A percentile compares a stretch with the other conserved stretches of the same genome.
phyloP scores from a whole-genome alignment of 257 asterid genomes.

The Solanum gracilifrons region DNA sequence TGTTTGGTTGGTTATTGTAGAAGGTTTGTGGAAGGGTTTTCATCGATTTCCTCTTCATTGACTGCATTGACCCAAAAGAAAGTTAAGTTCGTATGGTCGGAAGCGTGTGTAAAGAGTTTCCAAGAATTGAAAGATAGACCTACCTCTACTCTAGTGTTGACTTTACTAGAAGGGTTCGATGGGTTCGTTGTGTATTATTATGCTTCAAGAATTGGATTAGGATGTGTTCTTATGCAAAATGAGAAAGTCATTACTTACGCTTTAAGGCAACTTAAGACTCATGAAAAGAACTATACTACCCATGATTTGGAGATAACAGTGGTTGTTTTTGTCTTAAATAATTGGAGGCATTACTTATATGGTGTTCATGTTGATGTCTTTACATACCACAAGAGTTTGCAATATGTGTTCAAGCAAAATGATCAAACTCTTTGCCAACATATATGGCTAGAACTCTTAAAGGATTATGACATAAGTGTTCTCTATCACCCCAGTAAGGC shows the following conservation, averaged over 20 bases:
- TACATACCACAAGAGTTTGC: neutral
- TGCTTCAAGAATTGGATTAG: neutral
- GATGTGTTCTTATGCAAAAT: neutral
- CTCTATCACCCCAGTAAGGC: neutral
- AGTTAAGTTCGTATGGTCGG: neutral
- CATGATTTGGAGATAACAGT: neutral
- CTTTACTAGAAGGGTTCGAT: neutral
- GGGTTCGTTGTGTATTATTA: neutral
- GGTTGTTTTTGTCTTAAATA: neutral
- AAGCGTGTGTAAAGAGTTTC: neutral
- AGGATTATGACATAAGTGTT: neutral
- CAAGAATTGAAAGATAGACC: neutral
- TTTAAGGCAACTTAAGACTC: neutral
- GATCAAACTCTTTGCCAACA: neutral
- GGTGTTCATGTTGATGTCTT: neutral
- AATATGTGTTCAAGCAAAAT: neutral
- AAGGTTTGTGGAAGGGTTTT: neutral
- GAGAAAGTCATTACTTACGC: neutral
- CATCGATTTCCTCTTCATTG: neutral
- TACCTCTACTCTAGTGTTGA: neutral
- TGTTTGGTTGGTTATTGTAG: neutral
- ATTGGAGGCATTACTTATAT: neutral
- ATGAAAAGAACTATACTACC: neutral
- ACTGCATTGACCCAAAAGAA: neutral
- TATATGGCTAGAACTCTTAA: neutral